Conservation (phyloP, 2,329 filamentous ascomycete species). For the Colletotrichum camelliae region DNA sequence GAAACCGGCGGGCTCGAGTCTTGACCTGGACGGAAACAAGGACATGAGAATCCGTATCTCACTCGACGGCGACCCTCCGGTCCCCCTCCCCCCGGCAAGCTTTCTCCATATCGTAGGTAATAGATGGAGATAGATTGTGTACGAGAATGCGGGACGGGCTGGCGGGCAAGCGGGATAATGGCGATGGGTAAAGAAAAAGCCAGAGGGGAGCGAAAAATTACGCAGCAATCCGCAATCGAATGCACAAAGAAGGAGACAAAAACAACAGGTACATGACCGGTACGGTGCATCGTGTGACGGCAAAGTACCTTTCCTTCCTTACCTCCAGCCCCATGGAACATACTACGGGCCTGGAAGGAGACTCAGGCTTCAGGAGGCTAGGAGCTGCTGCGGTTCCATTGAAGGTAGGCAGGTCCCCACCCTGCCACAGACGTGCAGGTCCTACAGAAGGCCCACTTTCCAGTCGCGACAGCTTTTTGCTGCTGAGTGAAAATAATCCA, state of each 20-base stretch:
- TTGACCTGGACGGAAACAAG: background rate
- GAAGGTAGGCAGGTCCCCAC: background rate
- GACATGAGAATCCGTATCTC: background rate
- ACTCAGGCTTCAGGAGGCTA: background rate
- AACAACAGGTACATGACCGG: background rate
- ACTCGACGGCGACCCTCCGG: background rate
- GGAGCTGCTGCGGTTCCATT: background rate
- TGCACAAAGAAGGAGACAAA: background rate
- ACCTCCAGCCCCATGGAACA: background rate
- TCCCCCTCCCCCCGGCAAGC: background rate
- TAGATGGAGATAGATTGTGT: background rate
- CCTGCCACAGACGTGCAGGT: background rate
- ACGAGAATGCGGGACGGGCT: background rate
- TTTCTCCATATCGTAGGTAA: background rate
- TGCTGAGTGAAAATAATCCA: conserved; percentile 24
- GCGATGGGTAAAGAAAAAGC: background rate
- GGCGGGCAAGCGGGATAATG: background rate
- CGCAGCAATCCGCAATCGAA: background rate
- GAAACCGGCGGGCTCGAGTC: background rate
- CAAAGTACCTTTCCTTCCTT: background rate
- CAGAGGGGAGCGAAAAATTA: background rate
- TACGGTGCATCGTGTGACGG: background rate
- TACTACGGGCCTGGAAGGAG: background rate
- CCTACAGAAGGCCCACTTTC: background rate
- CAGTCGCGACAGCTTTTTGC: conserved; percentile 7